Conservation (phyloP, 2,329 filamentous ascomycete genomes). For the Fusarium continuum region DNA sequence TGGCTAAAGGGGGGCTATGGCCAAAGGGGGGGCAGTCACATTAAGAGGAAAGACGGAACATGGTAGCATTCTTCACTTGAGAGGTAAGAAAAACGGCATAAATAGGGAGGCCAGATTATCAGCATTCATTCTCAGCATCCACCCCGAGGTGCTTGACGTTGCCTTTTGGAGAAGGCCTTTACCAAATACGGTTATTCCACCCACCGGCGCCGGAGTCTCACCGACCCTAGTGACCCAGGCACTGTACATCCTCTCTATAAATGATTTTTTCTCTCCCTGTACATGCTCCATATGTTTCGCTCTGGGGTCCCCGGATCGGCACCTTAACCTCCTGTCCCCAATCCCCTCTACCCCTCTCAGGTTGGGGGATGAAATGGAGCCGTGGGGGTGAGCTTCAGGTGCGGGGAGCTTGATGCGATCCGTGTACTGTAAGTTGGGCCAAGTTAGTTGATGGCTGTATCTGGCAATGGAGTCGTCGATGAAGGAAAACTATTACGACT, state of each 20-base stretch:
- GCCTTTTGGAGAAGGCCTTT: conserved; percentile 18
- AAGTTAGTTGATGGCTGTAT: neutral
- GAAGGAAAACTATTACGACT: neutral
- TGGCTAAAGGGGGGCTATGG: too few relatives aligned
- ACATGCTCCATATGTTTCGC: conserved; percentile 6
- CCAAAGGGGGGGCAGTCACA: too few relatives aligned
- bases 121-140: too few relatives aligned
- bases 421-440: too few relatives aligned
- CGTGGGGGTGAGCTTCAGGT: neutral
- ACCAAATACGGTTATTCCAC: conserved; percentile 6
- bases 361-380: neutral
- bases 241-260: neutral
- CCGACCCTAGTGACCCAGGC: conserved; percentile 5
- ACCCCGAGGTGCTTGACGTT: conserved; percentile 16
- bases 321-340: neutral
- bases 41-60: neutral
- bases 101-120: neutral
- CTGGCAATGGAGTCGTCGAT: neutral
- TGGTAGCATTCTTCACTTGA: neutral
- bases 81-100: neutral
- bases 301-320: conserved; percentile 41
- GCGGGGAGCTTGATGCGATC: conserved; percentile 1
- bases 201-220: conserved; percentile 26
- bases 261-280: neutral
- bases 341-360: neutral